Evolutionary conservation across 208 protist genomes (phyloP).

Genomic region (Trypanosoma cruzi): DNA sequence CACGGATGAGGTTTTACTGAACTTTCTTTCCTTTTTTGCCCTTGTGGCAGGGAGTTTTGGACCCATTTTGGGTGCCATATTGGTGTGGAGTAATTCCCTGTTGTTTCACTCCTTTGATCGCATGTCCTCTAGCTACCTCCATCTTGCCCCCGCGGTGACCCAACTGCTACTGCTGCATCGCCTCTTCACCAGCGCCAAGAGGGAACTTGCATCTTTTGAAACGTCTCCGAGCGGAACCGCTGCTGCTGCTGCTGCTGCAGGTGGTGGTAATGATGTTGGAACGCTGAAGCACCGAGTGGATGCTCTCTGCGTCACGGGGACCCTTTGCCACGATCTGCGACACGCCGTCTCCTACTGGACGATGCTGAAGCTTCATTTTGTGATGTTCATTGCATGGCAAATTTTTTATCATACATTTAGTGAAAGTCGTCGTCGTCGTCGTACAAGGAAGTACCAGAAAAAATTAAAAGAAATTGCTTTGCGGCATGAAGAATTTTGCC

Average conservation of each 20-base stretch:
- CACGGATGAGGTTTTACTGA: constrained; percentile 40
- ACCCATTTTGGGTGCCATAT: constrained; percentile 60
- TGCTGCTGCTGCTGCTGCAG: too few relatives aligned
- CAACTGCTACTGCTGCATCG: constrained; percentile 62
- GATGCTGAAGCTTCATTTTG: constrained; percentile 53
- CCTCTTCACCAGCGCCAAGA: constrained; percentile 44
- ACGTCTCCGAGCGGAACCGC: too few relatives aligned
- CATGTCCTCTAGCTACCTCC: constrained; percentile 74
- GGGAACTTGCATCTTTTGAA: constrained; percentile 37
- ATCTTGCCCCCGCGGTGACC: constrained; percentile 52
- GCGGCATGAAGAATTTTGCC: constrained; percentile 41
- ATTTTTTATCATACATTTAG: constrained; percentile 62
- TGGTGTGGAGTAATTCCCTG: constrained; percentile 75
- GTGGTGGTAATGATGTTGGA: neutral
- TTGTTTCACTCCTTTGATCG: constrained; percentile 70
- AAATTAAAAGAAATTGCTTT: constrained; percentile 24
- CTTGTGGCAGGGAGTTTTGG: constrained; percentile 59
- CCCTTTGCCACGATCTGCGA: constrained; percentile 54
- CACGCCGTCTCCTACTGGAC: constrained; percentile 44
- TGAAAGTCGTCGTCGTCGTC: constrained; percentile 40
- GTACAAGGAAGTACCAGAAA: constrained; percentile 30
- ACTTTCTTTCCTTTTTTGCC: constrained; percentile 50
- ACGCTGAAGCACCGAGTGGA: constrained; percentile 26
- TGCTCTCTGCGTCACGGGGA: constrained; percentile 46
- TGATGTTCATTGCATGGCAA: constrained; percentile 73